Percentiles rank a stretch among this genome's conserved stretches.
phyloP scores from a whole-genome alignment of 2,329 filamentous ascomycete species.

The Biscogniauxia sp. region DNA sequence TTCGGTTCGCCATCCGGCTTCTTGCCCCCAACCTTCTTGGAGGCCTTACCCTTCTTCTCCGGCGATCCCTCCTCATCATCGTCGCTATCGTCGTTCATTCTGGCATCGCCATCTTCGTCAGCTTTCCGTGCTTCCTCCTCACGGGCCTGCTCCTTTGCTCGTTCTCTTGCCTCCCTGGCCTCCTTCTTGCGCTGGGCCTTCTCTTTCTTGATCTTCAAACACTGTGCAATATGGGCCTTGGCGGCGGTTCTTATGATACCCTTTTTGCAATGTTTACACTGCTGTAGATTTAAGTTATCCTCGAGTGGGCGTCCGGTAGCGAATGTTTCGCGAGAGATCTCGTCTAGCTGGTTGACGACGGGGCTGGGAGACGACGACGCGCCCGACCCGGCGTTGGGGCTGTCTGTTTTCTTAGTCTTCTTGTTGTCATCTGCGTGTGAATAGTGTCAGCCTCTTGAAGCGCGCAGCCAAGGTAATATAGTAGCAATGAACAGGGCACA shows the following conservation, averaged over 20 bases:
- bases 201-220: constrained; percentile 79
- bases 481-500: not conserved
- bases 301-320: constrained; percentile 77
- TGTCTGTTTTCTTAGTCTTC: constrained; percentile 46
- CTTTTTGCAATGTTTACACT: constrained; percentile 95
- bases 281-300: constrained; percentile 73
- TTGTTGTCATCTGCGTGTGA: constrained; percentile 48
- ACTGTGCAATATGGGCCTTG: constrained; percentile 77
- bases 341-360: constrained; percentile 68
- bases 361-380: constrained; percentile 50
- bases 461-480: not conserved
- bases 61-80: constrained; percentile 48
- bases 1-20: constrained; percentile 63
- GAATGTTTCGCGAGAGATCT: constrained; percentile 75
- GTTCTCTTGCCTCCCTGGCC: constrained; percentile 66
- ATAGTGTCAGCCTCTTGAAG: not conserved
- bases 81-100: constrained; percentile 44
- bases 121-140: constrained; percentile 54
- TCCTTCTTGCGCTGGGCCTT: constrained; percentile 77
- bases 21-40: constrained; percentile 65
- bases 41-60: constrained; percentile 41
- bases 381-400: constrained; percentile 39
- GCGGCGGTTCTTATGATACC: constrained; percentile 74
- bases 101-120: constrained; percentile 42
- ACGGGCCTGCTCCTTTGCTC: constrained; percentile 60